A percentile compares a stretch with the other conserved stretches of the same genome.
These are phyloP conservation scores for Bipolaris gigantea DNA, from an alignment of 2,329 filamentous ascomycete genomes.

Conservation along the genomic window DNA sequence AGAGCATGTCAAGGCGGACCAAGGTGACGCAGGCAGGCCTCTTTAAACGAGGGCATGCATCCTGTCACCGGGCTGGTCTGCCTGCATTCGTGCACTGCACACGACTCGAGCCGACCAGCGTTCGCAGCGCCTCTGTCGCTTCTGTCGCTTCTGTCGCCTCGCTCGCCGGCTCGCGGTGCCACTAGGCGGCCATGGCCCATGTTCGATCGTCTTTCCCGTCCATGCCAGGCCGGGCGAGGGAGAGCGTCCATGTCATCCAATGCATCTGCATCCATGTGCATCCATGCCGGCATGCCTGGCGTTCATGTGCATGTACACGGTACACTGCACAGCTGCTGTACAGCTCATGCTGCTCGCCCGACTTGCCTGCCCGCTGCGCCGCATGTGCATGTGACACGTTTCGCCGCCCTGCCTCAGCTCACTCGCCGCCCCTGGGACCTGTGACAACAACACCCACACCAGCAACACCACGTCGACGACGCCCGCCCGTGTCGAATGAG, in stretches of 20 bases:
- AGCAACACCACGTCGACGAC: neutral
- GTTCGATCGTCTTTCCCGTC: neutral
- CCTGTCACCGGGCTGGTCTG: slow-evolving; percentile 1
- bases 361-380: slow-evolving; percentile 26
- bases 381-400: slow-evolving; percentile 26
- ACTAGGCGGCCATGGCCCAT: slow-evolving; percentile 10
- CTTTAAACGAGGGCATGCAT: slow-evolving; percentile 14
- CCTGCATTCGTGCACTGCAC: slow-evolving; percentile 14
- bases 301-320: too few relatives aligned
- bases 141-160: slow-evolving; percentile 7
- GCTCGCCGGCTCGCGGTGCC: too few relatives aligned
- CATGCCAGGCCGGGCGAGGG: neutral
- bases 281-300: too few relatives aligned
- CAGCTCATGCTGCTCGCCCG: slow-evolving; percentile 17
- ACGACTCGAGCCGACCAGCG: slow-evolving; percentile 25
- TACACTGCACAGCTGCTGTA: too few relatives aligned
- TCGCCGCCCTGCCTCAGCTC: slow-evolving; percentile 13
- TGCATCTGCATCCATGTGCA: too few relatives aligned
- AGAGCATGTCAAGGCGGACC: neutral
- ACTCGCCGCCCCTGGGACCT: slow-evolving; percentile 10
- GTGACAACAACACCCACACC: slow-evolving; percentile 6
- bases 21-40: slow-evolving; percentile 18
- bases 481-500: neutral
- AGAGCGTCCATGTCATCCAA: too few relatives aligned
- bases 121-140: slow-evolving; percentile 16